Evolutionary conservation across 2,329 filamentous ascomycete genomes (phyloP), one percentile per base, ranked within the genome.

Genomic region (Didymosphaeria variabile): DNA sequence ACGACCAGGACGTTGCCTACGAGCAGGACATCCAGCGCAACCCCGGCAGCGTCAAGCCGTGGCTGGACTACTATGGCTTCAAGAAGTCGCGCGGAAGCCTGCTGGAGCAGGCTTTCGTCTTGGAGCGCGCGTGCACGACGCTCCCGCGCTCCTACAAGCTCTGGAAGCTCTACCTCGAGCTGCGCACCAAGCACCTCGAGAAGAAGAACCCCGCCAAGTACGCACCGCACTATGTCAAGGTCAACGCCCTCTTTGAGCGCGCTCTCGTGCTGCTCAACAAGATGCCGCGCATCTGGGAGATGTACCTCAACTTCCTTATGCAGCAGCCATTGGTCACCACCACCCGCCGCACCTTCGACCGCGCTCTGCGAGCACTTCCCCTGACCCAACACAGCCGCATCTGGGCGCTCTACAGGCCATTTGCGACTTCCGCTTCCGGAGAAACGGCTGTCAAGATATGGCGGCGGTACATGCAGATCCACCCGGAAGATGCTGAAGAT

Each of bases 281-380:
- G 82, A 99, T 99, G 95, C 95, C 96, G 26, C 88, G 89, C 68
- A 95, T 99, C 75, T 99, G 95, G 96, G 94, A 97, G 77, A 92
- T 98, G 89, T 99, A 97, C 77, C 88, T 99, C 64, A 87, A 87
- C 52, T 98, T 99, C 75, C 84, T 99, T 60, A 88, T 94, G 75
- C 88, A 91, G 73, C 95, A 99, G 77, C 95, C 95, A n/a, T 83
- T 96, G 57, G 89, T 99, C 63, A 97, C 94, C 8, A 85, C 89
- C 59, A 96, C 93, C 29, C 88, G 95, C 61, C 89, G 89, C 66
- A 92, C 92, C 0, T 99, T 99, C 80, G 94, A 99, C 80, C 90
- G 93, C 61, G 94, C 95, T 13, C 85, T 99, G 49, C 89, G 94
- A 65, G 94, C 96, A 6, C 85, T 99, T 44, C 95, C 96, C 2